A percentile compares a stretch with the other conserved stretches of the same genome.
These are phyloP conservation scores for Gamsiella multidivaricata DNA, from an alignment of 192 early-diverging fungal genomes.

Conservation along the genomic window DNA sequence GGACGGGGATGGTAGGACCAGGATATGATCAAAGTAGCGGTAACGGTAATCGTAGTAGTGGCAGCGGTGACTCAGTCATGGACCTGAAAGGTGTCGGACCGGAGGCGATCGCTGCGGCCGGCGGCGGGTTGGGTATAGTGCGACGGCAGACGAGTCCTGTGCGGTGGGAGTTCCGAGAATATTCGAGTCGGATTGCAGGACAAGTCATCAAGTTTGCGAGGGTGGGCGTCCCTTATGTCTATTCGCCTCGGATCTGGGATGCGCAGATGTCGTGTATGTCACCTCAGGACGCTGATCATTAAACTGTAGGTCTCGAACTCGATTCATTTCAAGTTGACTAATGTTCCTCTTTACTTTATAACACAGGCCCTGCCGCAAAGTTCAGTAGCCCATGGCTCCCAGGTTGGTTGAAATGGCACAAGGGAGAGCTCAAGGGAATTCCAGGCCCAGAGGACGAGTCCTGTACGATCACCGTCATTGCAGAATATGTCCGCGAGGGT, in stretches of 20 bases:
- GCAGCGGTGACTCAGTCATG: neutral
- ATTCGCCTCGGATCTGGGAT: conserved; percentile 79
- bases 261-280: conserved; percentile 72
- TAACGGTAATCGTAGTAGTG: neutral
- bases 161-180: conserved; percentile 82
- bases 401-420: conserved; percentile 78
- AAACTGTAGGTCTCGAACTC: no score
- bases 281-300: neutral
- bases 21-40: no score
- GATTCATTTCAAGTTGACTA: conserved; percentile 6
- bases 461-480: conserved; percentile 71
- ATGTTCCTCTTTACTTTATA: neutral
- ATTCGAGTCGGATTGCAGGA: conserved; percentile 74
- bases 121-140: conserved; percentile 7
- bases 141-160: conserved; percentile 4
- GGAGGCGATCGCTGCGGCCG: conserved; percentile 15
- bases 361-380: conserved; percentile 70
- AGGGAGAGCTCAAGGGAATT: conserved; percentile 73
- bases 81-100: conserved; percentile 11
- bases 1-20: no score
- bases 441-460: conserved; percentile 66
- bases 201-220: conserved; percentile 70
- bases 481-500: conserved; percentile 72
- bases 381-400: conserved; percentile 79
- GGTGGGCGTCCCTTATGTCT: conserved; percentile 71